These are phyloP conservation scores for Candolleomyces aberdarensis DNA, from an alignment of 768 basidiomycete species.

Conservation along the genomic window DNA sequence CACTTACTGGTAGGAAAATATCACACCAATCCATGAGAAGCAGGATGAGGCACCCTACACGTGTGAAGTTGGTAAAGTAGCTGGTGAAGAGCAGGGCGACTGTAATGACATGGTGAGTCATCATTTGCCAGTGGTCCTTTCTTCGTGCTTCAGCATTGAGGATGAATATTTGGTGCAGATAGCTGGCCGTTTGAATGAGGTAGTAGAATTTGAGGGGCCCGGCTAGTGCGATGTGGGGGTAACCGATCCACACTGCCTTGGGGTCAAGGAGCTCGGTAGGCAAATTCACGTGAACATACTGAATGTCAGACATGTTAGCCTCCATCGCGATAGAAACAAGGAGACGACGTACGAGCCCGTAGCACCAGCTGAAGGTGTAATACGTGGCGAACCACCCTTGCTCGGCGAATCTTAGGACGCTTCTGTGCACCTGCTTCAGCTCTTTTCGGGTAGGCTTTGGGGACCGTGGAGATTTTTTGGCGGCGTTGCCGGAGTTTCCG, in stretches of 20 bases:
- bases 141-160: slow-evolving; percentile 90
- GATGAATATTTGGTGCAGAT: slow-evolving; percentile 87
- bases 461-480: slow-evolving; percentile 10
- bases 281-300: slow-evolving; percentile 81
- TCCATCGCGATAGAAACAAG: slow-evolving; percentile 9
- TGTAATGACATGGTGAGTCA: slow-evolving; percentile 92
- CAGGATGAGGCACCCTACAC: slow-evolving; percentile 87
- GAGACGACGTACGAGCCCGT: slow-evolving; percentile 72
- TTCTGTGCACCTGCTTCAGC: slow-evolving; percentile 60
- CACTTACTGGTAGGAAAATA: slow-evolving; percentile 83
- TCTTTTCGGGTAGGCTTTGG: slow-evolving; percentile 35
- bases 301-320: slow-evolving; percentile 9
- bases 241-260: slow-evolving; percentile 67
- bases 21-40: slow-evolving; percentile 94
- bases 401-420: slow-evolving; percentile 87
- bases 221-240: slow-evolving; percentile 82
- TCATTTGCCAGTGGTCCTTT: slow-evolving; percentile 95
- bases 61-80: slow-evolving; percentile 82
- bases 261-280: slow-evolving; percentile 67
- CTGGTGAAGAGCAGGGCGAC: slow-evolving; percentile 71
- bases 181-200: slow-evolving; percentile 82
- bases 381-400: slow-evolving; percentile 91
- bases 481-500: slow-evolving; percentile 24
- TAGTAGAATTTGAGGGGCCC: slow-evolving; percentile 88
- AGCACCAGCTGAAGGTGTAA: slow-evolving; percentile 69